Evolutionary conservation across 495 filamentous ascomycete species (phyloP).

Genomic region (Penicillium canescens): DNA sequence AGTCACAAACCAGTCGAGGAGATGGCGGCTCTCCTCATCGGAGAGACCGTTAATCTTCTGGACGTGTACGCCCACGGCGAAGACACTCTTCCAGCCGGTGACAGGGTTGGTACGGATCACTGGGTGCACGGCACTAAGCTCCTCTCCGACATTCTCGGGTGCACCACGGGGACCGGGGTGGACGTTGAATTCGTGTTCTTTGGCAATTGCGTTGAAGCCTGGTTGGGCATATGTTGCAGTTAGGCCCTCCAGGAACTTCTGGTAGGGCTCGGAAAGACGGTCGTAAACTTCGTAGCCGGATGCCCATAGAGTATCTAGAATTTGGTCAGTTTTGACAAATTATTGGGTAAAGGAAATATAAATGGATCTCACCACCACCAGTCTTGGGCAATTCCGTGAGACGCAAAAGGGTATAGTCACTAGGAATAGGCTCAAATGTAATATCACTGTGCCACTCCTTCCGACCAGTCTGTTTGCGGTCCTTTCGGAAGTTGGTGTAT

Average conservation of each 20-base stretch:
- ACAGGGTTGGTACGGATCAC: slow-evolving; percentile 82
- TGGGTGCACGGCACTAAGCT: slow-evolving; percentile 65
- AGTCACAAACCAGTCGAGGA: slow-evolving; percentile 62
- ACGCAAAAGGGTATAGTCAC: slow-evolving; percentile 67
- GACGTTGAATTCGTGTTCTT: slow-evolving; percentile 55
- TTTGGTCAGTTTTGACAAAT: not conserved
- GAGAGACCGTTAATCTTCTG: slow-evolving; percentile 64
- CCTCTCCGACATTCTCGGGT: slow-evolving; percentile 66
- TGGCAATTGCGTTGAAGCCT: slow-evolving; percentile 57
- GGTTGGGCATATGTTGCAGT: slow-evolving; percentile 67
- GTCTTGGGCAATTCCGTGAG: slow-evolving; percentile 65
- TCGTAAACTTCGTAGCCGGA: slow-evolving; percentile 80
- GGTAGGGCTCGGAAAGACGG: slow-evolving; percentile 64
- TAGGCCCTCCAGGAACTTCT: slow-evolving; percentile 65
- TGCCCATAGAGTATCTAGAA: slow-evolving; percentile 70
- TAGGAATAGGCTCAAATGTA: slow-evolving; percentile 68
- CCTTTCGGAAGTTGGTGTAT: slow-evolving; percentile 38
- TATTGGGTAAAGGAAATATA: not conserved
- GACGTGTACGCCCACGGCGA: slow-evolving; percentile 61
- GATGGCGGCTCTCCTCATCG: slow-evolving; percentile 60
- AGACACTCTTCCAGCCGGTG: slow-evolving; percentile 79
- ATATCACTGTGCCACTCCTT: slow-evolving; percentile 69
- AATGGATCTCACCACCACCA: slow-evolving; percentile 57
- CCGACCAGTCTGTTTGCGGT: slow-evolving; percentile 24
- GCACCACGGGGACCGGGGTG: slow-evolving; percentile 59